Evolutionary conservation across 2,329 filamentous ascomycete species (phyloP), one percentile per base, ranked within the genome.

Genomic region (Fusarium sterilihyphosum): DNA sequence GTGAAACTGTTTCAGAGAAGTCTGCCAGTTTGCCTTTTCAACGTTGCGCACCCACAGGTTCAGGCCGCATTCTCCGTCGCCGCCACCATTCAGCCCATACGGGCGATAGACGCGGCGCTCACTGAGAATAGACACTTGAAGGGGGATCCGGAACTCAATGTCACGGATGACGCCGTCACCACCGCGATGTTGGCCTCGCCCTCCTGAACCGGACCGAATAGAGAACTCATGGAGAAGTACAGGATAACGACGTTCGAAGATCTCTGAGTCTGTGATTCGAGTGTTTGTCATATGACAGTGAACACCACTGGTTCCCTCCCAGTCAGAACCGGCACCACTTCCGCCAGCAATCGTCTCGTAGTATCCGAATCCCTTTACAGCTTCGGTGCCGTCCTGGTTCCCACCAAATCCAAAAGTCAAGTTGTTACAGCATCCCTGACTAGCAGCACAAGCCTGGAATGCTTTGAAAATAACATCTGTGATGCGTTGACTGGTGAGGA

Each of bases 11-110:
- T 81, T 82, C 61, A 85, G 79, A 24, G 84, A 84, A 67, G 82
- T 81, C 81, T 87, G 86, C 80, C 86, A 86, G 77, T 86, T 86
- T 3, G 84, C 84, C 81, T 90, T 90, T 74, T 87, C 85, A 61
- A 96, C 92, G 70, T 89, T 92, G 13, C 94, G 87, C 38, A 97
- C 91, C 96, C 96, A 98, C 52, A 97, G 85, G 77, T 98, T 98
- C 70, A 95, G 84, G 0, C 96, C 96, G 58, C 93, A 92, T 76
- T 90, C 84, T 0, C 91, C 96, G 70, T 96, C 92, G 65, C 91
- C 92, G 8, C 96, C 96, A 1, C 96, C 96, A 29, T 91, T 92
- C 67, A 98, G 87, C 1, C 96, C 95, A 75, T 83, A 83, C 2
- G 84, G 94, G 52, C 89, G 89, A 76, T 94, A 93, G 1, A 95